phyloP scores from a whole-genome alignment of 192 early-diverging fungal genomes.

The Lobulomyces angularis region DNA sequence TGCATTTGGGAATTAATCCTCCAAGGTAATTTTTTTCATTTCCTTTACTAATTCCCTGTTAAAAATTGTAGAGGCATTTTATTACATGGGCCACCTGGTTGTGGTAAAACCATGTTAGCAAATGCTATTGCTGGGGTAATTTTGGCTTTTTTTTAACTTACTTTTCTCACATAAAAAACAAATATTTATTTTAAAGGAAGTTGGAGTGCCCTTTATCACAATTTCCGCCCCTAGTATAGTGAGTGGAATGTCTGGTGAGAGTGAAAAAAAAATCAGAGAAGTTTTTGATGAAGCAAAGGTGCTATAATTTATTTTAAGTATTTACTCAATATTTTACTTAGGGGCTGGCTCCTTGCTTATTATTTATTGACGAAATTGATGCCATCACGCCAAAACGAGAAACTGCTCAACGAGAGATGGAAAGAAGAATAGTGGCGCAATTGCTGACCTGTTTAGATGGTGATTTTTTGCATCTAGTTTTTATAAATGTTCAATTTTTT shows the following conservation, averaged over 20 bases:
- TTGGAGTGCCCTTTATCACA: slow-evolving; percentile 79
- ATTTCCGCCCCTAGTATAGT: slow-evolving; percentile 91
- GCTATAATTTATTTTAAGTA: neutral
- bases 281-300: slow-evolving; percentile 88
- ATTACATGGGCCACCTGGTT: slow-evolving; percentile 92
- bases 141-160: neutral
- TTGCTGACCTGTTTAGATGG: slow-evolving; percentile 92
- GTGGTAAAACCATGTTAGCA: slow-evolving; percentile 90
- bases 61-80: slow-evolving; percentile 59
- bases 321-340: too few relatives aligned
- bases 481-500: slow-evolving; percentile 4
- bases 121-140: slow-evolving; percentile 87
- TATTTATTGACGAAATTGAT: slow-evolving; percentile 98
- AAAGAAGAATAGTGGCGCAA: slow-evolving; percentile 91
- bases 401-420: slow-evolving; percentile 88
- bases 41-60: neutral
- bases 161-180: slow-evolving; percentile 1
- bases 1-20: slow-evolving; percentile 85
- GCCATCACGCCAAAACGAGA: slow-evolving; percentile 88
- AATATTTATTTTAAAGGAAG: slow-evolving; percentile 36
- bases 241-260: slow-evolving; percentile 96
- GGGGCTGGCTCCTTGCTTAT: slow-evolving; percentile 70
- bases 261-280: slow-evolving; percentile 94
- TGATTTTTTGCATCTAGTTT: slow-evolving; percentile 14
- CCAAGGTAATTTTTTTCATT: slow-evolving; percentile 28